Conservation (phyloP, 176 grass and related monocot species). For the Oryza glaberrima region DNA sequence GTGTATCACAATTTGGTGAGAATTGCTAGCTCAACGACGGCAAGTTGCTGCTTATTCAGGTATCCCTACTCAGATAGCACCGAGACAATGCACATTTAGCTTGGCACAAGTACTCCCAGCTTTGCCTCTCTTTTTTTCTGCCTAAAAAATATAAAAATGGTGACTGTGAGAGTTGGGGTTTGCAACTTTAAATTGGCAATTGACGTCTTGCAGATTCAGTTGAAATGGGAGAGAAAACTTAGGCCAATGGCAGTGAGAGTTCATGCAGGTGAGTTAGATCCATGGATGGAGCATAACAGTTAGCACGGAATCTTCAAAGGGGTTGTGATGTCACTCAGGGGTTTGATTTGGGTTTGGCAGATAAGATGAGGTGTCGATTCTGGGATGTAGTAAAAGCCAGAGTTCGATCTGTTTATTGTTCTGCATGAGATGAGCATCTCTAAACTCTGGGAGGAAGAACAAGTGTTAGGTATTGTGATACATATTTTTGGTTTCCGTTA, state of each 20-base stretch:
- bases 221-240: not conserved
- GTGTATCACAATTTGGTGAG: not conserved
- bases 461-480: too few relatives aligned
- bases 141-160: not conserved
- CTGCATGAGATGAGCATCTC: too few relatives aligned
- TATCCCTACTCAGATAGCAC: slow-evolving; percentile 54
- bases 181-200: slow-evolving; percentile 20
- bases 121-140: not conserved
- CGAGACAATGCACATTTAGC: not conserved
- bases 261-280: slow-evolving; percentile 21
- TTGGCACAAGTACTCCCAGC: not conserved
- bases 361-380: not conserved
- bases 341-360: not conserved
- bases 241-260: slow-evolving; percentile 7
- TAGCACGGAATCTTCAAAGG: slow-evolving; percentile 20
- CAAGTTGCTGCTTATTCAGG: slow-evolving; percentile 54
- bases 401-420: too few relatives aligned
- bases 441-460: too few relatives aligned
- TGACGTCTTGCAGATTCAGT: not conserved
- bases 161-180: not conserved
- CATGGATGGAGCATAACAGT: slow-evolving; percentile 1
- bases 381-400: too few relatives aligned
- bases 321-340: not conserved
- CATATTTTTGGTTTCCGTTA: too few relatives aligned
- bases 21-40: slow-evolving; percentile 9